These are phyloP conservation scores for Hanseniaspora vineae DNA, from an alignment of 805 yeast species.

Conservation along the genomic window DNA sequence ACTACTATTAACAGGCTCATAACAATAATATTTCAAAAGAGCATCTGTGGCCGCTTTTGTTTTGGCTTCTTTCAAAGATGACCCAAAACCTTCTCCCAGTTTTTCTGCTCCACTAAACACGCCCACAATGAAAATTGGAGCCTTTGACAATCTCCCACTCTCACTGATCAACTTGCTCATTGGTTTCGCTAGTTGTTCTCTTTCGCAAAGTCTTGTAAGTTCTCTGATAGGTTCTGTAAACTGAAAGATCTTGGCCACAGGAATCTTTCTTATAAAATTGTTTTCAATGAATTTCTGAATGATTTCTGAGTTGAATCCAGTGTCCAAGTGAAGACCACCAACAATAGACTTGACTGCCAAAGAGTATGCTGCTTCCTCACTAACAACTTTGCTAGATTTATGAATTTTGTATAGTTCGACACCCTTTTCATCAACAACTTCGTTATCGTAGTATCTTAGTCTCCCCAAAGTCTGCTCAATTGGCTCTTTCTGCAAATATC, in stretches of 20 bases:
- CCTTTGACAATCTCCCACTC: constrained; percentile 75
- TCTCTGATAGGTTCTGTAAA: constrained; percentile 82
- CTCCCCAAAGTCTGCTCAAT: constrained; percentile 58
- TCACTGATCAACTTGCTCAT: constrained; percentile 78
- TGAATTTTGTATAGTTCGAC: constrained; percentile 33
- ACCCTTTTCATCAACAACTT: constrained; percentile 30
- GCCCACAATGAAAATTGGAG: constrained; percentile 84
- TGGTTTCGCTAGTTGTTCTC: constrained; percentile 64
- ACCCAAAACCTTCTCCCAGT: constrained; percentile 90
- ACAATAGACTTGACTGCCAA: constrained; percentile 69
- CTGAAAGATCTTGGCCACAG: constrained; percentile 58
- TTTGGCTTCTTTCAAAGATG: constrained; percentile 82
- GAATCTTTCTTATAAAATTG: constrained; percentile 72
- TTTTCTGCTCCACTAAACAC: constrained; percentile 58
- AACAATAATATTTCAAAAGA: constrained; percentile 82
- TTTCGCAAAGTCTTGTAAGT: constrained; percentile 59
- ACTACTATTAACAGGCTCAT: constrained; percentile 57
- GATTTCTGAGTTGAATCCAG: constrained; percentile 34
- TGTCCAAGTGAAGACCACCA: constrained; percentile 69
- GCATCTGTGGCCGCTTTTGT: constrained; percentile 87
- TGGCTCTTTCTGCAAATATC: constrained; percentile 57
- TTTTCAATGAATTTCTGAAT: constrained; percentile 66
- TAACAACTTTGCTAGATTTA: constrained; percentile 13
- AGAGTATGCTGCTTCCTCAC: constrained; percentile 31
- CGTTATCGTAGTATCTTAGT: constrained; percentile 32